Conservation (phyloP, 257 asterid species). For the Nicotiana noctiflora region DNA sequence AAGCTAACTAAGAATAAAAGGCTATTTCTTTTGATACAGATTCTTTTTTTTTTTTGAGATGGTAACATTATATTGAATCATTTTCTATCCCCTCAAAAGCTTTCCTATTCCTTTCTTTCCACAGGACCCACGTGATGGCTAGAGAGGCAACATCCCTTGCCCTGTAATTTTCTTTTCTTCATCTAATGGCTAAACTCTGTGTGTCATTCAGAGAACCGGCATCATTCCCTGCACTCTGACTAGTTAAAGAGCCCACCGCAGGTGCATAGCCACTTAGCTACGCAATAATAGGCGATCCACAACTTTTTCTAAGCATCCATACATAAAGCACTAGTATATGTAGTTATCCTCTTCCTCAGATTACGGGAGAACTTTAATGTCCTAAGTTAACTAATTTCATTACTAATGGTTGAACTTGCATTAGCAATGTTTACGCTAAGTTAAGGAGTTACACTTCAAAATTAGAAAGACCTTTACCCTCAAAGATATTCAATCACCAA, state of each 20-base stretch:
- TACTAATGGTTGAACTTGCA: neutral
- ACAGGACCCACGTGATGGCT: neutral
- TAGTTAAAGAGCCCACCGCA: neutral
- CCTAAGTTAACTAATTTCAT: neutral
- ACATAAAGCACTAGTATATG: neutral
- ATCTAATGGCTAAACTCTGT: neutral
- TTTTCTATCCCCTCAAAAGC: neutral
- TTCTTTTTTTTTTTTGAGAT: neutral
- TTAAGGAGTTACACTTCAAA: neutral
- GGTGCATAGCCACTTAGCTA: neutral
- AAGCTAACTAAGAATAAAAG: neutral
- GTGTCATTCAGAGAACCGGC: neutral
- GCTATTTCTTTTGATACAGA: neutral
- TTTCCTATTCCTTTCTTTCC: neutral
- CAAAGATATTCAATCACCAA: neutral
- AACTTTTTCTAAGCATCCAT: neutral
- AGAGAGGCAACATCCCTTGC: neutral
- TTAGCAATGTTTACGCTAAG: neutral
- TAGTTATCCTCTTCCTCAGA: neutral
- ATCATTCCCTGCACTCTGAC: neutral
- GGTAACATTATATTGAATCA: neutral
- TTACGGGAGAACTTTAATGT: neutral
- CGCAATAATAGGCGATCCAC: neutral
- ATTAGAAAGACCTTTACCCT: neutral
- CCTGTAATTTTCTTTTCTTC: neutral